Base-by-base conservation (phyloP, 2,329 filamentous ascomycete species). In the Diplodia seriata region DNA sequence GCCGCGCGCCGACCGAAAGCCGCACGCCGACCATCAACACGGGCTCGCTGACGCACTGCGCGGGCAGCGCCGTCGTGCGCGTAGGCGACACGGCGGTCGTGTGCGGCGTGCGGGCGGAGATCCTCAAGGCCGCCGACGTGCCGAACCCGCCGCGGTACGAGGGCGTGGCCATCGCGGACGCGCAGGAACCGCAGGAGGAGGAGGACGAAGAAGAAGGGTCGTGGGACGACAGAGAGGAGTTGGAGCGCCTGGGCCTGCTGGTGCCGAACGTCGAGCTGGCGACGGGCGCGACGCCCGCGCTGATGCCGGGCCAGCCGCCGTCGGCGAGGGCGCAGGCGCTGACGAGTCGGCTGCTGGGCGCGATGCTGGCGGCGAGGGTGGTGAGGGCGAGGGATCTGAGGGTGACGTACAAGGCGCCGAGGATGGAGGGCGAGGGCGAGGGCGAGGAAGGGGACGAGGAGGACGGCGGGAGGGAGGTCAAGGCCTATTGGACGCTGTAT, bases 221-320 rank as follows among this genome's bases (percentile, higher is more conserved):
- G 5, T 71, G 73, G 4, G 71, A 74, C 6, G 73, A 75, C 7
- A 53, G 56, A 1, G 71, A 73, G 51, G 76, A 85, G 57, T 74
- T 86, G 29, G 81, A 82, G 31, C 77, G 80, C 6, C 78, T 89
- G 51, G 89, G 92, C 74, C 82, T 99, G 15, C 82, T 99, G 2
- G 94, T 99, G 2, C 94, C 95, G 2, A 99, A 99, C 76, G 87
- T 99, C 67, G 95, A 97, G 76, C 83, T 99, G 38, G 91, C 90
- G 40, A 99, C 95, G 0, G 95, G 95, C 43, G 96, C 91, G 76
- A 91, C 93, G 7, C 94, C 94, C 2, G 86, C 90, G 26, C 93
- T 94, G 73, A 84, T 97, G 20, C 93, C 95, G 0, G 93, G 94
- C 55, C 90, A 90, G 11, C 90, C 95, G 26, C 95, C 93, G 1